Conservation (phyloP, 2,329 filamentous ascomycete genomes). For the Aaosphaeria pasadenensis region DNA sequence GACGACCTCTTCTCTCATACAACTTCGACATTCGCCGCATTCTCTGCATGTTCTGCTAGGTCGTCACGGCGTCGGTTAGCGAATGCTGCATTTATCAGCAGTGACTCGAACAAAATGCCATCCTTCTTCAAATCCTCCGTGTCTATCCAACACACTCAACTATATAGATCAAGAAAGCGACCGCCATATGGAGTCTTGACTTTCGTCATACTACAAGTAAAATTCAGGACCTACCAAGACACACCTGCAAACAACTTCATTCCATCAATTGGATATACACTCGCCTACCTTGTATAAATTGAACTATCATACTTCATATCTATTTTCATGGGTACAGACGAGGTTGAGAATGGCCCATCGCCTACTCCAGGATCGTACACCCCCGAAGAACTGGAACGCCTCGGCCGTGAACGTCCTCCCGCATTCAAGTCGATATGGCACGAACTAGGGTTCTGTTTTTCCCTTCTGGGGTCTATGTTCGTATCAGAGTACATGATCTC, state of each 20-base stretch:
- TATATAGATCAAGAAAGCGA: no score
- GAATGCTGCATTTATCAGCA: neutral
- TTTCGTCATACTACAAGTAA: no score
- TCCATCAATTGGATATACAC: neutral
- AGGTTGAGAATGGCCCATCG: neutral
- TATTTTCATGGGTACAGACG: neutral
- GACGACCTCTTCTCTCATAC: no score
- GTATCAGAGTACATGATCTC: slow-evolving; percentile 72
- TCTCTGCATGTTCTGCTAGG: no score
- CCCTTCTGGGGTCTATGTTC: slow-evolving; percentile 61
- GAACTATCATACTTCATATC: neutral
- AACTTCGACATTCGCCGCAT: no score
- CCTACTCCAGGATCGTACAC: slow-evolving; percentile 10
- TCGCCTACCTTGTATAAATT: no score
- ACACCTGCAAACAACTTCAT: neutral
- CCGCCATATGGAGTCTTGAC: no score
- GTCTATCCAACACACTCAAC: no score
- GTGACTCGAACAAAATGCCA: neutral
- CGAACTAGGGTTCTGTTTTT: slow-evolving; percentile 63
- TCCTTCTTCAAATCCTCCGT: neutral
- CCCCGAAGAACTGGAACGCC: slow-evolving; percentile 49
- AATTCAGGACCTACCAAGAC: no score
- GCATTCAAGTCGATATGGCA: slow-evolving; percentile 52
- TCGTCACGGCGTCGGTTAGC: no score
- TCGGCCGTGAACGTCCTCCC: slow-evolving; percentile 61